Evolutionary conservation across 2,329 filamentous ascomycete genomes (phyloP), one percentile per base, ranked within the genome.

Genomic region (Penicillium sclerotigenum): DNA sequence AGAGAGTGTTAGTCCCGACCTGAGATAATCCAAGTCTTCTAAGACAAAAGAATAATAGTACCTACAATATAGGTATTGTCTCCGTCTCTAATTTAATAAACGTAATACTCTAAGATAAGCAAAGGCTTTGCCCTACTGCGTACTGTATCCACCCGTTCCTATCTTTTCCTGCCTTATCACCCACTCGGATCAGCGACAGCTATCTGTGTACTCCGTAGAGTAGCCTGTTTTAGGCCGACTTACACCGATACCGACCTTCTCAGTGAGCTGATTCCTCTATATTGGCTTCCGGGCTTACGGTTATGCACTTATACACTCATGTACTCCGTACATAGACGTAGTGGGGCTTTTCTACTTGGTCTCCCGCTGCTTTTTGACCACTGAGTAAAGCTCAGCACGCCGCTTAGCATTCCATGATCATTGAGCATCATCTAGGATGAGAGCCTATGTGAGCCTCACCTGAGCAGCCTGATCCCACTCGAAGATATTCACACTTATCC

Each of bases 101-200:
- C 10, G 46, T 37, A 47, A 47, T 4, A 4, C 3, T 5, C 22
- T 7, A 16, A 13, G 49, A 52, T 52, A 52, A 46, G 40, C 38
- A 16, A 46, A 36, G 14, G 13, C 29, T 34, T 36, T 28, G 22
- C 24, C 22, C 24, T 46, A 1, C 7, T n/a, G n/a, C n/a, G n/a
- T n/a, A n/a, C n/a, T n/a, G n/a, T n/a, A 18, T 4, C n/a, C 24
- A n/a, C 13, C 16, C 42, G 29, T 42, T 14, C 51, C 10, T 26
- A 47, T 53, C 42, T 47, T 13, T 18, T 13, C 31, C 20, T 28
- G 5, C 18, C 11, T 52, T 56, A 56, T 56, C 53, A 47, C n/a
- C 53, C 53, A 56, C 40, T 56, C 47, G 11, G 26, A 52, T 40
- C 26, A 45, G 4, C 16, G 10, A 26, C 10, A 28, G 53, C 53